Evolutionary conservation across 169 alveolate species (phyloP).

Genomic region (Plasmodium falciparum): DNA sequence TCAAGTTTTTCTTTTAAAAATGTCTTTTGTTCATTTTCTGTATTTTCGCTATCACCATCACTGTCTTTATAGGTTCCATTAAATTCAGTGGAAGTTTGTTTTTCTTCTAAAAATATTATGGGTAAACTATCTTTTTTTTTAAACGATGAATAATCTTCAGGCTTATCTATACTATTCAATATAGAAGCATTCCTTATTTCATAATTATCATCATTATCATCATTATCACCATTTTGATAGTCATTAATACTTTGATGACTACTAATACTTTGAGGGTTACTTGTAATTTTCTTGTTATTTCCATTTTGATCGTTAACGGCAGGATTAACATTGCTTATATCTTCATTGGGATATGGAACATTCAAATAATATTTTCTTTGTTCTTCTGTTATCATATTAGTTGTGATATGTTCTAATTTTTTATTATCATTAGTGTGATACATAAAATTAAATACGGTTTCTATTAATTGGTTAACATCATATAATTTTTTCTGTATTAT

Average conservation of each 20-base stretch:
- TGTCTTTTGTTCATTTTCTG: background rate
- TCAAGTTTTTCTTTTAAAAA: conserved; percentile 42
- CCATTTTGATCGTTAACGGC: too few species aligned
- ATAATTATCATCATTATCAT: too few species aligned
- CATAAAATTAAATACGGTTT: conserved; percentile 14
- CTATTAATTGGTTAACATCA: conserved; percentile 45
- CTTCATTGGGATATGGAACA: too few species aligned
- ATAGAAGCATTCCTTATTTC: too few species aligned
- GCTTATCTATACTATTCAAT: background rate
- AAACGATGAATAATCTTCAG: background rate
- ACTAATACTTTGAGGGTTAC: too few species aligned
- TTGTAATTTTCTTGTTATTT: too few species aligned
- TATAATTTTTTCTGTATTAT: conserved; percentile 19
- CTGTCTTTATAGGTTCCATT: background rate
- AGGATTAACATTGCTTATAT: too few species aligned
- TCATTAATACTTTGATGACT: too few species aligned
- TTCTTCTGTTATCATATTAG: background rate
- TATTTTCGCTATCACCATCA: conserved; percentile 13
- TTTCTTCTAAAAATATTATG: background rate
- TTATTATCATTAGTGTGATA: background rate
- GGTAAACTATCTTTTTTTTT: background rate
- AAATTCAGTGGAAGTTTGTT: background rate
- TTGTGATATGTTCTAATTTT: background rate
- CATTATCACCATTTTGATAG: too few species aligned
- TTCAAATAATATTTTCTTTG: too few species aligned